These are phyloP conservation scores for Barnettozyma populi DNA, from an alignment of 805 yeast species.

Conservation along the genomic window DNA sequence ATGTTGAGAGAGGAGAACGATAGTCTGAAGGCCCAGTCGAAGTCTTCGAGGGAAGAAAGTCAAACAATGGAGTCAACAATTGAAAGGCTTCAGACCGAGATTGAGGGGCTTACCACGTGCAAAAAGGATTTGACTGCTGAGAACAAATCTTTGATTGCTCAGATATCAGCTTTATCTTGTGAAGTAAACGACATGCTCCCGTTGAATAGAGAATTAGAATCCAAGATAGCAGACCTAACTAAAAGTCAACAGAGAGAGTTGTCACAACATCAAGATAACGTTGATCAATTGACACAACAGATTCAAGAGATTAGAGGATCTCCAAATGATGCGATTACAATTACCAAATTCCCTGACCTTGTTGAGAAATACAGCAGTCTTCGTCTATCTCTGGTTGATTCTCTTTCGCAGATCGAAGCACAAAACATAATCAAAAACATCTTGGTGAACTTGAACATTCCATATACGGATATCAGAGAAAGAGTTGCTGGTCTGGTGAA, in stretches of 20 bases:
- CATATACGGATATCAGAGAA: conserved; percentile 25
- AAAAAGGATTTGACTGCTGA: not conserved
- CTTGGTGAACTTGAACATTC: conserved; percentile 27
- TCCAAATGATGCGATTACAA: conserved; percentile 18
- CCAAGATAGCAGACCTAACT: not conserved
- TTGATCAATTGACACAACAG: not conserved
- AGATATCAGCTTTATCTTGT: not conserved
- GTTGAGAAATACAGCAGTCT: conserved; percentile 16
- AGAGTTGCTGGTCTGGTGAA: conserved; percentile 25
- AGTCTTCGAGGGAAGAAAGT: not conserved
- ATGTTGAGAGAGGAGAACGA: not conserved
- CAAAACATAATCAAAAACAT: conserved; percentile 33
- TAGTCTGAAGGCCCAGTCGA: not conserved
- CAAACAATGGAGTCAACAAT: not conserved
- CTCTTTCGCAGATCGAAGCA: conserved; percentile 25
- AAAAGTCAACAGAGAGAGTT: not conserved
- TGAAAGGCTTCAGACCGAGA: not conserved
- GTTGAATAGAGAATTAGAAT: not conserved
- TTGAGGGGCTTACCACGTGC: not conserved
- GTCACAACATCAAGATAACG: conserved; percentile 7
- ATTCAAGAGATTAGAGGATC: conserved; percentile 21
- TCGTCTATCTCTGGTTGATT: conserved; percentile 27
- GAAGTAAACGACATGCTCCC: not conserved
- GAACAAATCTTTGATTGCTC: not conserved
- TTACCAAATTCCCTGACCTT: conserved; percentile 25